phyloP scores from a whole-genome alignment of 129 eudicot genomes.

The Smallanthus sonchifolius region DNA sequence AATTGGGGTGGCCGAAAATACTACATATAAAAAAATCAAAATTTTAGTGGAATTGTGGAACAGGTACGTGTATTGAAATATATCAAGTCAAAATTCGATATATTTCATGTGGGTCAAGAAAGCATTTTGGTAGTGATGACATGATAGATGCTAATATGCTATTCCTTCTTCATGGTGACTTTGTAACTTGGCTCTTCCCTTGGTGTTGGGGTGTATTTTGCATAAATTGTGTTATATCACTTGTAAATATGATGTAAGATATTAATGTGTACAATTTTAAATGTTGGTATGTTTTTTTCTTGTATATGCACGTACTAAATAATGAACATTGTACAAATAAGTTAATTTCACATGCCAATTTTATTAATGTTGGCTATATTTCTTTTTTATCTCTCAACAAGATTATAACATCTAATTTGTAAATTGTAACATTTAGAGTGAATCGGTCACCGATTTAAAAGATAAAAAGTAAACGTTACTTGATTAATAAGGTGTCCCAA shows the following conservation, averaged over 20 bases:
- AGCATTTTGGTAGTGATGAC: slow-evolving; percentile 18
- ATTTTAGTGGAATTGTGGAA: too few species aligned
- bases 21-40: too few species aligned
- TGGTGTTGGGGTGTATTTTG: slow-evolving; percentile 9
- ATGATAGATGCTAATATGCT: slow-evolving; percentile 30
- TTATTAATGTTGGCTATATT: background rate
- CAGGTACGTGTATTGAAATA: background rate
- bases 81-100: background rate
- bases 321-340: background rate
- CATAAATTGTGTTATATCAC: background rate
- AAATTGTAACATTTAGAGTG: too few species aligned
- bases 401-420: too few species aligned
- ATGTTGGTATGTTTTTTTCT: background rate
- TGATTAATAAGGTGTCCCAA: too few species aligned
- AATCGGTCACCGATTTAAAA: too few species aligned
- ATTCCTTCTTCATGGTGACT: slow-evolving; percentile 21
- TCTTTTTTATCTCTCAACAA: too few species aligned
- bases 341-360: background rate
- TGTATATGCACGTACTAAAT: background rate
- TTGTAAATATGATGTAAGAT: background rate
- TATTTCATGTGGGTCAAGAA: slow-evolving; percentile 23
- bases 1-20: too few species aligned
- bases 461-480: too few species aligned
- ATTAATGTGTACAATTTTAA: background rate
- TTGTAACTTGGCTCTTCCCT: slow-evolving; percentile 27